Percentiles rank a stretch among this genome's conserved stretches.
Evolutionary conservation across 805 yeast species (phyloP).

Genomic region (Allodekkera sacchari): DNA sequence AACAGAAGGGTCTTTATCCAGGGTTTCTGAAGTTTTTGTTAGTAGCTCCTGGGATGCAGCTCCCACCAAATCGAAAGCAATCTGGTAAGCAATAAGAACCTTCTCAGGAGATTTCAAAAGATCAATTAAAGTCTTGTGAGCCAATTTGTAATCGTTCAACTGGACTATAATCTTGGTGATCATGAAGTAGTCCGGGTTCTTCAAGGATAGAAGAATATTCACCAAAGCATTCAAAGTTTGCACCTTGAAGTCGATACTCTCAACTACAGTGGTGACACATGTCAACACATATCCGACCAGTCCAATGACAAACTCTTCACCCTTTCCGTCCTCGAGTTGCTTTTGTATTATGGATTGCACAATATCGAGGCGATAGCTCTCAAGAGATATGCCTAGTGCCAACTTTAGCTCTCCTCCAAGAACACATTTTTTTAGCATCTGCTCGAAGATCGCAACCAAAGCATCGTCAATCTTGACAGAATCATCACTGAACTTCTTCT

Average conservation of each 20-base stretch:
- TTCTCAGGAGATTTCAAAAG: conserved; percentile 36
- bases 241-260: conserved; percentile 58
- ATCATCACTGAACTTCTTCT: conserved; percentile 30
- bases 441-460: conserved; percentile 66
- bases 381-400: conserved; percentile 87
- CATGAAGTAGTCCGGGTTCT: conserved; percentile 71
- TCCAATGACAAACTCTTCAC: conserved; percentile 45
- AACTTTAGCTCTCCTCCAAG: conserved; percentile 61
- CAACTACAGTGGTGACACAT: conserved; percentile 55
- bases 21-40: conserved; percentile 39
- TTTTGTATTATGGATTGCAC: conserved; percentile 49
- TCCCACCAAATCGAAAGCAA: conserved; percentile 88
- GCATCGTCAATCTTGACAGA: conserved; percentile 43
- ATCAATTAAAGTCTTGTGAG: conserved; percentile 58
- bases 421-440: conserved; percentile 78
- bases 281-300: conserved; percentile 69
- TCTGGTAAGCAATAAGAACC: conserved; percentile 70
- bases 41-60: conserved; percentile 88
- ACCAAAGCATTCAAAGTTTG: conserved; percentile 58
- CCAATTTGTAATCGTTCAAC: conserved; percentile 67
- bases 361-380: conserved; percentile 78
- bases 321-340: conserved; percentile 24
- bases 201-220: conserved; percentile 45
- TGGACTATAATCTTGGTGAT: conserved; percentile 83
- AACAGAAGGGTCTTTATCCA: conserved; percentile 22